Conservation (phyloP, 352 stramenopile genomes). For the Pythium pyrilobum region DNA sequence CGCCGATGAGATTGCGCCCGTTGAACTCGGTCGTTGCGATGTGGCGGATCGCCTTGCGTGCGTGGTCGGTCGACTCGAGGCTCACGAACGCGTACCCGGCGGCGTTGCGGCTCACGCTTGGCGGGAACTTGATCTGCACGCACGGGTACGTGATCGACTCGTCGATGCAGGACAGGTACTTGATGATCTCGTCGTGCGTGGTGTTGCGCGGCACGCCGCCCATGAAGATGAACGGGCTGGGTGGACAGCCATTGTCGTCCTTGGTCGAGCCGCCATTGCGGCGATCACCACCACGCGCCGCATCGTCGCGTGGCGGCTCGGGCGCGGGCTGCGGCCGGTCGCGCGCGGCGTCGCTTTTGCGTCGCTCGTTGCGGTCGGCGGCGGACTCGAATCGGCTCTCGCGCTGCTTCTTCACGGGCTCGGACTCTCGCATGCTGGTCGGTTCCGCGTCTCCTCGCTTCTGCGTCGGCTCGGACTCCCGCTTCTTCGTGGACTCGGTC, state of each 20-base stretch:
- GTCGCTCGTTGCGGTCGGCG: too few species aligned
- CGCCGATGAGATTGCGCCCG: slow-evolving; percentile 34
- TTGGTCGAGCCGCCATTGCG: too few species aligned
- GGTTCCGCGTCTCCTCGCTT: too few species aligned
- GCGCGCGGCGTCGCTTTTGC: too few species aligned
- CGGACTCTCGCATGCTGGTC: too few species aligned
- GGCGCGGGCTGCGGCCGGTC: too few species aligned
- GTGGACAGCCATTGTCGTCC: slow-evolving; percentile 33
- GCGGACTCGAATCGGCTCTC: too few species aligned
- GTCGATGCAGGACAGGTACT: slow-evolving; percentile 46
- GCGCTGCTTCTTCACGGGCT: too few species aligned
- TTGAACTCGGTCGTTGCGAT: slow-evolving; percentile 22
- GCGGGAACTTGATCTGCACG: slow-evolving; percentile 59
- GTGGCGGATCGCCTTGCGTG: slow-evolving; percentile 40
- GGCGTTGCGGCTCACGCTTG: slow-evolving; percentile 12
- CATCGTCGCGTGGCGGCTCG: too few species aligned
- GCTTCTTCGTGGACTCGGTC: too few species aligned
- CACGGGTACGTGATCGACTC: slow-evolving; percentile 33
- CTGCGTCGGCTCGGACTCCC: too few species aligned
- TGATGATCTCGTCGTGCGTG: slow-evolving; percentile 33
- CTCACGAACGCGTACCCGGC: slow-evolving; percentile 66
- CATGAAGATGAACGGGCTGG: slow-evolving; percentile 65
- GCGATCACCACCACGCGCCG: too few species aligned
- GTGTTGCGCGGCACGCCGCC: slow-evolving; percentile 52
- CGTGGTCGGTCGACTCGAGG: slow-evolving; percentile 42